Evolutionary conservation across 768 basidiomycete genomes (phyloP).

Genomic region (Lentinula guzmanii): DNA sequence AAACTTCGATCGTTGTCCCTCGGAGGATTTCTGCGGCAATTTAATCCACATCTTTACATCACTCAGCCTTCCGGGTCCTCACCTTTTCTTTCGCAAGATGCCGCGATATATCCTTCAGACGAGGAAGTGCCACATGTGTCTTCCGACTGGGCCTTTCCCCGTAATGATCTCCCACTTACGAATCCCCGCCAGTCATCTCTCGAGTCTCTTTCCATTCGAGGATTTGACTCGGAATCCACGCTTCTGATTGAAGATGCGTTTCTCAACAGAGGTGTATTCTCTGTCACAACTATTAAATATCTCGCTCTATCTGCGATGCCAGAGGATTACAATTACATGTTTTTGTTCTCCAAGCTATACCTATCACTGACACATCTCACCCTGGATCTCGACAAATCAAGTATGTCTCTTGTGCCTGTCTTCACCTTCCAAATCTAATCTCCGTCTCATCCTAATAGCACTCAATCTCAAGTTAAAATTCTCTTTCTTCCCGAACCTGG

Average conservation of each 20-base stretch:
- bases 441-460: neutral
- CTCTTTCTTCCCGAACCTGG: neutral
- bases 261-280: neutral
- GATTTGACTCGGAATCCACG: neutral
- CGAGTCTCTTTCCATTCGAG: neutral
- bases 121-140: neutral
- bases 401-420: neutral
- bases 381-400: neutral
- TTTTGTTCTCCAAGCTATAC: neutral
- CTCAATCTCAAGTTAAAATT: neutral
- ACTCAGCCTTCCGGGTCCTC: too few relatives aligned
- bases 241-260: neutral
- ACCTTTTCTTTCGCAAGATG: neutral
- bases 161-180: neutral
- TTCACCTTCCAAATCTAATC: neutral
- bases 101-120: neutral
- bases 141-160: neutral
- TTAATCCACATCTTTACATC: too few relatives aligned
- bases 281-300: neutral
- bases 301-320: constrained; percentile 2
- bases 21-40: neutral
- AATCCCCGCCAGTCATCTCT: neutral
- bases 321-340: neutral
- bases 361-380: neutral
- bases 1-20: neutral